phyloP scores from a whole-genome alignment of 2,329 filamentous ascomycete species.

The Sclerotinia subarctica region DNA sequence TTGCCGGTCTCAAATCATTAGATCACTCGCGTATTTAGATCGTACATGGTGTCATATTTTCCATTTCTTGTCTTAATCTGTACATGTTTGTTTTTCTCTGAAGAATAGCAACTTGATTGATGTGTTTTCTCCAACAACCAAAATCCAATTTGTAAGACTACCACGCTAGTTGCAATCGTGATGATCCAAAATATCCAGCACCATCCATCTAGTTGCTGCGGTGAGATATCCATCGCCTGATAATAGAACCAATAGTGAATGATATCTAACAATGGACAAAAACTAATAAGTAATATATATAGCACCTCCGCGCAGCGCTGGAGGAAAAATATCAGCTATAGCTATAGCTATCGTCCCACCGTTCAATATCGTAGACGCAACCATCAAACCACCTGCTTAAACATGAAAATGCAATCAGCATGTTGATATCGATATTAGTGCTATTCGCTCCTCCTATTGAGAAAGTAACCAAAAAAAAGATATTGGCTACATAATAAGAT shows the following conservation, averaged over 20 bases:
- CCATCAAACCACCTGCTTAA: conserved; percentile 53
- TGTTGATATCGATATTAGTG: conserved; percentile 40
- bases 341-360: conserved; percentile 56
- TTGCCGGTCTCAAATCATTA: conserved; percentile 39
- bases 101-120: conserved; percentile 44
- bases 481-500: conserved; percentile 47
- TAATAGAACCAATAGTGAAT: conserved; percentile 42
- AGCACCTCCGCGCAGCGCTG: conserved; percentile 53
- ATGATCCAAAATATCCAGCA: conserved; percentile 52
- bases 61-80: conserved; percentile 48
- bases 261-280: conserved; percentile 43
- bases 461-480: conserved; percentile 46
- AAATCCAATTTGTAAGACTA: conserved; percentile 39
- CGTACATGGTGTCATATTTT: conserved; percentile 52
- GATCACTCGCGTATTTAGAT: neutral
- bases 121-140: conserved; percentile 49
- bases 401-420: conserved; percentile 57
- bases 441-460: conserved; percentile 46
- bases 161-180: conserved; percentile 40
- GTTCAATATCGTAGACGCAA: conserved; percentile 51
- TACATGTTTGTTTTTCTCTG: conserved; percentile 41
- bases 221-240: conserved; percentile 50
- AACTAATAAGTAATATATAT: too few species aligned
- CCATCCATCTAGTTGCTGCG: conserved; percentile 47
- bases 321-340: conserved; percentile 52